Evolutionary conservation across 192 early-diverging fungal genomes (phyloP).

Genomic region (Podila epicladia): DNA sequence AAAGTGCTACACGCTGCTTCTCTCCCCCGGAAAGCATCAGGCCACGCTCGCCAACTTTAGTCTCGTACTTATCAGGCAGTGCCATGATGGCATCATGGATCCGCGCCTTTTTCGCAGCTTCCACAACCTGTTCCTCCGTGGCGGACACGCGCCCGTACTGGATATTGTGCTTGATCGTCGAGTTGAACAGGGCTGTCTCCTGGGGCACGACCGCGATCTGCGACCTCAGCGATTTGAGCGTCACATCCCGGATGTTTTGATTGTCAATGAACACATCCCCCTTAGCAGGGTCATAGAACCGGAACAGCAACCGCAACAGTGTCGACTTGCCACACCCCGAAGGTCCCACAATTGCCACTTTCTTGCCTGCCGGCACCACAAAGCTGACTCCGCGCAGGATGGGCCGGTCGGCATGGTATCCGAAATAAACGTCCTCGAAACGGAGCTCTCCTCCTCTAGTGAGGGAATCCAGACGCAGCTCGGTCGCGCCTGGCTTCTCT

Average conservation of each 20-base stretch:
- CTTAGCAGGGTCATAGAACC: slow-evolving; percentile 89
- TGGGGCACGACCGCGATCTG: slow-evolving; percentile 91
- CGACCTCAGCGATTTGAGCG: slow-evolving; percentile 80
- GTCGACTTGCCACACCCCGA: slow-evolving; percentile 94
- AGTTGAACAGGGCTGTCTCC: slow-evolving; percentile 95
- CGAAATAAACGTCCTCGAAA: slow-evolving; percentile 86
- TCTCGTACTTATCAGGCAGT: slow-evolving; percentile 84
- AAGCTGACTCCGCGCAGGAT: slow-evolving; percentile 68
- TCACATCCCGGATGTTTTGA: slow-evolving; percentile 82
- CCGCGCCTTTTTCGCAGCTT: slow-evolving; percentile 78
- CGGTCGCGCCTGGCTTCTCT: slow-evolving; percentile 60
- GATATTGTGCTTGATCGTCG: slow-evolving; percentile 93
- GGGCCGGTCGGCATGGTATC: slow-evolving; percentile 67
- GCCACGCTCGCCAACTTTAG: slow-evolving; percentile 91
- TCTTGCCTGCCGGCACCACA: slow-evolving; percentile 85
- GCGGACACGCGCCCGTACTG: slow-evolving; percentile 84
- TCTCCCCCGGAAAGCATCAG: slow-evolving; percentile 89
- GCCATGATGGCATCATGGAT: slow-evolving; percentile 81
- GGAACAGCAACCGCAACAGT: slow-evolving; percentile 85
- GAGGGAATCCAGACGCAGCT: slow-evolving; percentile 35
- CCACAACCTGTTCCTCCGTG: slow-evolving; percentile 68
- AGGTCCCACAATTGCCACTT: slow-evolving; percentile 93
- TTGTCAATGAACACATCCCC: slow-evolving; percentile 90
- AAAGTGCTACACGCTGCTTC: slow-evolving; percentile 91
- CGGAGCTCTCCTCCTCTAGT: slow-evolving; percentile 72